Conservation (phyloP, 257 asterid species). For the Ophiorrhiza pumila region DNA sequence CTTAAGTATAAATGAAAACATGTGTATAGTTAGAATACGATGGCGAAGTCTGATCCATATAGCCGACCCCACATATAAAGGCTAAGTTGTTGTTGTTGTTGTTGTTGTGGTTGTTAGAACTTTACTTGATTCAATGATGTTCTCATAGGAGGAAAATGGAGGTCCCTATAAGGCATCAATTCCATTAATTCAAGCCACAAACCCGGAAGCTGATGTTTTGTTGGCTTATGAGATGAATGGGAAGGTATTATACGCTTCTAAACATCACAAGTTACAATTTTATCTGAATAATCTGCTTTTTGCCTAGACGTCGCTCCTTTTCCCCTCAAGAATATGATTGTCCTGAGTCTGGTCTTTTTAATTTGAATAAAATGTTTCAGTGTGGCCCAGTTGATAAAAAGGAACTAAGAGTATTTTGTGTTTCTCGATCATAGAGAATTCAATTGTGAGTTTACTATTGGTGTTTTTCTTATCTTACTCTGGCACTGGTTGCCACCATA, state of each 20-base stretch:
- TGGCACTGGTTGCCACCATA: slow-evolving; percentile 10
- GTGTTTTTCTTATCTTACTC: background rate
- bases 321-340: background rate
- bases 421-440: background rate
- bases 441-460: background rate
- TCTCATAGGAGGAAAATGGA: slow-evolving; percentile 83
- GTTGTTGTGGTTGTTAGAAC: no score
- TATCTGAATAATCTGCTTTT: background rate
- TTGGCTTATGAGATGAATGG: slow-evolving; percentile 99
- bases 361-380: background rate
- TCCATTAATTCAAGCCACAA: slow-evolving; percentile 83
- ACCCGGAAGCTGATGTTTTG: slow-evolving; percentile 88
- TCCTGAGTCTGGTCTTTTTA: no score
- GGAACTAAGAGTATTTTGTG: background rate
- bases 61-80: no score
- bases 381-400: background rate
- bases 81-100: no score
- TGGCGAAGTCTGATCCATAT: no score
- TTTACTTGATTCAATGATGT: slow-evolving; percentile 20
- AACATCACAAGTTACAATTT: background rate
- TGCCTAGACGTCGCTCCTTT: background rate
- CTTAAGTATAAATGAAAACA: no score
- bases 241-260: slow-evolving; percentile 48
- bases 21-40: no score
- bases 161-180: slow-evolving; percentile 98